A percentile compares a stretch with the other conserved stretches of the same genome.
phyloP scores from a whole-genome alignment of 2,329 filamentous ascomycete species.

The Aspergillus neoniger region DNA sequence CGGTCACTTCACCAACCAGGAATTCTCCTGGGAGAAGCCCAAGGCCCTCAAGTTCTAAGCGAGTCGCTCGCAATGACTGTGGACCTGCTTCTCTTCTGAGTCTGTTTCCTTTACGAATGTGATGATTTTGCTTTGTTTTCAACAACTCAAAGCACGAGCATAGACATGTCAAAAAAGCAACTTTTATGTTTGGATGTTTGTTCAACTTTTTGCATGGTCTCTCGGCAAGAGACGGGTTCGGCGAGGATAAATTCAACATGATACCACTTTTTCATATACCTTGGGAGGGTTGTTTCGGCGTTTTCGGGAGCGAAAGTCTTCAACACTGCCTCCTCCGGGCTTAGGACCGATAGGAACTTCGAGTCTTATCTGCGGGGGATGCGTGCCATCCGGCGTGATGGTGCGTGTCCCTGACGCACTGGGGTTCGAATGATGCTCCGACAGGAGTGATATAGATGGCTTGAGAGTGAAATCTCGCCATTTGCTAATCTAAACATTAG shows the following conservation, averaged over 20 bases:
- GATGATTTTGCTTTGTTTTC: constrained; percentile 53
- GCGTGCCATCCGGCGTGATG: not conserved
- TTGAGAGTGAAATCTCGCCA: constrained; percentile 13
- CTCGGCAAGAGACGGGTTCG: constrained; percentile 35
- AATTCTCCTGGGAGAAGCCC: constrained; percentile 97
- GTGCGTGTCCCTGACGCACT: constrained; percentile 10
- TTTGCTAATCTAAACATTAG: constrained; percentile 43
- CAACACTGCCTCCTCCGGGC: constrained; percentile 37
- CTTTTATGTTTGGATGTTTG: constrained; percentile 31
- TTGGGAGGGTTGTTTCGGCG: constrained; percentile 45
- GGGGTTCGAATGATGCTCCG: constrained; percentile 16
- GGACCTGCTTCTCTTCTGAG: constrained; percentile 21
- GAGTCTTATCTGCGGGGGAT: constrained; percentile 7
- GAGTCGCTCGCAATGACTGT: constrained; percentile 20
- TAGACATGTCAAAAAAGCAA: constrained; percentile 40
- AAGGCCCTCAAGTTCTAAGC: constrained; percentile 89
- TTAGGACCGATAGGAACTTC: constrained; percentile 16
- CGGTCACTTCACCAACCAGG: constrained; percentile 99
- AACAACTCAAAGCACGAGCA: constrained; percentile 53
- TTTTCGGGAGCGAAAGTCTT: constrained; percentile 46
- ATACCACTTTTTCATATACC: constrained; percentile 47
- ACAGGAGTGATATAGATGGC: constrained; percentile 13
- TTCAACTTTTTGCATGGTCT: constrained; percentile 44
- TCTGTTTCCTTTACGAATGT: constrained; percentile 43
- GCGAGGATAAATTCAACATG: constrained; percentile 52